Base-by-base conservation (phyloP, 148 eudicot genomes). In the Bassia scoparia region DNA sequence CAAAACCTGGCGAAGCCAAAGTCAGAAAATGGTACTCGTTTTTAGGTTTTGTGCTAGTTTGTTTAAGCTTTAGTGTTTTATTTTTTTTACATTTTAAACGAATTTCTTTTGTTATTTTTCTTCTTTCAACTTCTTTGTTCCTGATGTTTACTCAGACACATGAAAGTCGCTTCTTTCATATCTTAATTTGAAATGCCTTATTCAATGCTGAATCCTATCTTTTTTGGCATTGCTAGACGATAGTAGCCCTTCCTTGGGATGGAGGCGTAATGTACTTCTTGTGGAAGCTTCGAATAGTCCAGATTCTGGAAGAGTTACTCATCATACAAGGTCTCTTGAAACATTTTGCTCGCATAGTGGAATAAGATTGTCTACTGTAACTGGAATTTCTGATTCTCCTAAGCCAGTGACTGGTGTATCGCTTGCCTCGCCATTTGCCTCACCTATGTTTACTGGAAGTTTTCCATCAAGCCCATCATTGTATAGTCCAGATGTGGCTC, bases 401-500 rank as follows among this genome's bases (percentile, higher is more conserved):
- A 96, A 87, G 80, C 71, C 87, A 33, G 79, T 81, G 50, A 77
- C 93, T 17, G 90, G 87, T 71, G 75, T 85, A 65, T 76, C 87
- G 38, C 80, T 83, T 56, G 83, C 83, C 34, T 87, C 97, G 7
- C 96, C 97, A 56, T 92, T 84, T 76, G 69, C 89, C 18, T 96
- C 99, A 41, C 97, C 99, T 70, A 79, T 90, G 82, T 92, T 96
- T 77, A 96, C 99, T 16, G 97, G 99, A 72, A 96, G 99, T 83
- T 96, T 96, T 80, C 94, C 97, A 43, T 90, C 96, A 29, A 96
- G 89, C 82, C 99, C 97, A 63, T 84, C 81, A 50, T 38, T 95
- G 41, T 89, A 81, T 73, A 91, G 97, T 84, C 98, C 98, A 58
- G 97, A 89, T 77, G 15, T 86, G 72, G 83, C 87, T 16, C 84